phyloP scores from a whole-genome alignment of 2,329 filamentous ascomycete genomes.

The Diaporthe vaccinii region DNA sequence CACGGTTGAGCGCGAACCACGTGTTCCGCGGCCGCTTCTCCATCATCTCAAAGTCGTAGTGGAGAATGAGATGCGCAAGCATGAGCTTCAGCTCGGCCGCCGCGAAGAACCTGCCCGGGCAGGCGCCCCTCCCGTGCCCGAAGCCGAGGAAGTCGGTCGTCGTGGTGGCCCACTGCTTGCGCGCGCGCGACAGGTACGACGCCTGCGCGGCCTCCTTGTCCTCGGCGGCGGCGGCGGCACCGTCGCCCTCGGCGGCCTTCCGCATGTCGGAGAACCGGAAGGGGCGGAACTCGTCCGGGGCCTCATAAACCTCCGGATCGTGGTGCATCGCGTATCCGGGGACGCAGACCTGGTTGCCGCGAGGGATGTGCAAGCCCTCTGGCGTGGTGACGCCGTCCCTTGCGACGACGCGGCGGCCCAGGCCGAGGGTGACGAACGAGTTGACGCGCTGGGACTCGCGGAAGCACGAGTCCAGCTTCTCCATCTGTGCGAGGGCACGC shows the following conservation, averaged over 20 bases:
- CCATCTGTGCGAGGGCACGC: conserved; percentile 52
- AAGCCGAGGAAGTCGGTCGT: conserved; percentile 48
- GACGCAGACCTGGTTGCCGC: conserved; percentile 53
- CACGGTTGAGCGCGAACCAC: conserved; percentile 39
- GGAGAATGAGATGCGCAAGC: conserved; percentile 44
- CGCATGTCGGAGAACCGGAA: conserved; percentile 51
- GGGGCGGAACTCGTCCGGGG: conserved; percentile 52
- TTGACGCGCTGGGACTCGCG: conserved; percentile 58
- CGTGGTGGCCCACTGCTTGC: conserved; percentile 41
- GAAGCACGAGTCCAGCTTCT: conserved; percentile 56
- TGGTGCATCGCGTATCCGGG: conserved; percentile 52
- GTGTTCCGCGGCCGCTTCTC: conserved; percentile 31
- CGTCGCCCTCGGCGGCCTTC: neutral
- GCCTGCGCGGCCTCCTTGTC: conserved; percentile 22
- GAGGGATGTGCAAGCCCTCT: conserved; percentile 50
- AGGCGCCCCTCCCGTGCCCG: conserved; percentile 55
- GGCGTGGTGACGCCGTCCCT: conserved; percentile 51
- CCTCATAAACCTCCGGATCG: conserved; percentile 50
- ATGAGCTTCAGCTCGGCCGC: conserved; percentile 53
- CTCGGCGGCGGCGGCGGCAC: neutral
- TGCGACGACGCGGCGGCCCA: conserved; percentile 53
- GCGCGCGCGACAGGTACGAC: conserved; percentile 25
- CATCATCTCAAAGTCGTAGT: conserved; percentile 46
- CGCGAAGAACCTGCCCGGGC: conserved; percentile 56
- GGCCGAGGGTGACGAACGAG: conserved; percentile 53